phyloP scores from a whole-genome alignment of 257 asterid genomes.

The Eucommia ulmoides region DNA sequence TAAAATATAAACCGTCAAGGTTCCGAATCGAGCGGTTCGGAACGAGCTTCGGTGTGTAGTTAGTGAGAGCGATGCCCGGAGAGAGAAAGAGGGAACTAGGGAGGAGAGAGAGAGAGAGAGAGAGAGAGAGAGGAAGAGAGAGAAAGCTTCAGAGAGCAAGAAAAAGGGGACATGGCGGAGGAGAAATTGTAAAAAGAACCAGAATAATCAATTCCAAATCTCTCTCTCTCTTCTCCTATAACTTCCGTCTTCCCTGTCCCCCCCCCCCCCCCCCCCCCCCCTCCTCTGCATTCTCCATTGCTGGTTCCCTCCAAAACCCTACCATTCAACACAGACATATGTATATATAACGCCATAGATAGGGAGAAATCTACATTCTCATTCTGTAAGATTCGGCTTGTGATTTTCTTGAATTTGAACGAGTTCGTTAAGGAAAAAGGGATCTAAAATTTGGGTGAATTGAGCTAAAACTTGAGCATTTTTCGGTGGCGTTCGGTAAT shows the following conservation, averaged over 20 bases:
- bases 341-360: too few relatives aligned
- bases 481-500: slow-evolving; percentile 23
- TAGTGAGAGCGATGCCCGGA: not conserved
- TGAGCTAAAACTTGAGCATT: too few relatives aligned
- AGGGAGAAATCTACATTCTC: too few relatives aligned
- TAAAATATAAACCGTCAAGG: slow-evolving; percentile 2
- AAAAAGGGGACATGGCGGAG: slow-evolving; percentile 10
- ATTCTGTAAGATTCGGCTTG: too few relatives aligned
- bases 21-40: slow-evolving; percentile 41
- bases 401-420: too few relatives aligned
- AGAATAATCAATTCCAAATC: slow-evolving; percentile 8
- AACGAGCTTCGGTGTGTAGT: slow-evolving; percentile 21
- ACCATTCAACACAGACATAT: too few relatives aligned
- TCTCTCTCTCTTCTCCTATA: slow-evolving; percentile 6
- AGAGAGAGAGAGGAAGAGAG: slow-evolving; percentile 5
- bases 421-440: too few relatives aligned
- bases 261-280: slow-evolving; percentile 24
- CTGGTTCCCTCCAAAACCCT: too few relatives aligned
- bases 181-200: slow-evolving; percentile 9
- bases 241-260: slow-evolving; percentile 5
- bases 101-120: not conserved
- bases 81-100: not conserved
- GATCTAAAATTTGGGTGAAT: too few relatives aligned
- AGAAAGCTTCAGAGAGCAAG: not conserved
- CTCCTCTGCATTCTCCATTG: slow-evolving; percentile 22